A percentile compares a stretch with the other conserved stretches of the same genome.
Evolutionary conservation across 495 filamentous ascomycete species (phyloP).

Genomic region (Tuber microsphaerosporum): DNA sequence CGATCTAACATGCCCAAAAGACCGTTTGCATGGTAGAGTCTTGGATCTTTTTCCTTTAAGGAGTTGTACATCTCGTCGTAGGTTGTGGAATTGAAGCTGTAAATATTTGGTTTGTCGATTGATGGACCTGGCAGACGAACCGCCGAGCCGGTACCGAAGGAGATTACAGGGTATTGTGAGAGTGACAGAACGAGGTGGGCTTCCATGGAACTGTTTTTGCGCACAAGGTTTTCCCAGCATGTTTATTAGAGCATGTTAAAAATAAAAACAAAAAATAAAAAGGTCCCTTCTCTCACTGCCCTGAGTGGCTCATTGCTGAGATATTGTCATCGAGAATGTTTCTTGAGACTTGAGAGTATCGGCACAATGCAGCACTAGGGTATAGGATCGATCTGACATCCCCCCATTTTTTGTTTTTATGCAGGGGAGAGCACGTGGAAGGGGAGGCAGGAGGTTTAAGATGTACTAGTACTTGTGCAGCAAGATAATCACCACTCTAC

Average conservation of each 20-base stretch:
- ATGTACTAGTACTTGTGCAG: not conserved
- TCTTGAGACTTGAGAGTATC: not conserved
- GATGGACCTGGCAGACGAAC: slow-evolving; percentile 90
- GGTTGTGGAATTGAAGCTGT: slow-evolving; percentile 89
- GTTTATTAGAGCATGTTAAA: slow-evolving; percentile 6
- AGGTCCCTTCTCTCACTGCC: not conserved
- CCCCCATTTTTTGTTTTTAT: not conserved
- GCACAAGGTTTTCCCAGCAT: slow-evolving; percentile 20
- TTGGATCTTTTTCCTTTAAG: slow-evolving; percentile 72
- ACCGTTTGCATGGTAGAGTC: slow-evolving; percentile 85
- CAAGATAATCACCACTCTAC: not conserved
- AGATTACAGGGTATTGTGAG: slow-evolving; percentile 87
- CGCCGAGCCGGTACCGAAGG: slow-evolving; percentile 92
- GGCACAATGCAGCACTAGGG: not conserved
- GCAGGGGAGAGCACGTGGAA: not conserved
- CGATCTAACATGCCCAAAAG: slow-evolving; percentile 91
- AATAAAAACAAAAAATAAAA: too few species aligned
- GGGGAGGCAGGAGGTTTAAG: not conserved
- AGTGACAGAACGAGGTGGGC: slow-evolving; percentile 82
- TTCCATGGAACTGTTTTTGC: slow-evolving; percentile 73
- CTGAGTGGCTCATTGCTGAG: not conserved
- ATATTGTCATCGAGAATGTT: not conserved
- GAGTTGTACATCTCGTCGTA: slow-evolving; percentile 90
- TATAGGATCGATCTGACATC: not conserved
- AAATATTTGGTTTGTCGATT: slow-evolving; percentile 90